A percentile compares a stretch with the other conserved stretches of the same genome.
Conservation (phyloP, 2,329 filamentous ascomycete species). For the Juglanconis oblonga region DNA sequence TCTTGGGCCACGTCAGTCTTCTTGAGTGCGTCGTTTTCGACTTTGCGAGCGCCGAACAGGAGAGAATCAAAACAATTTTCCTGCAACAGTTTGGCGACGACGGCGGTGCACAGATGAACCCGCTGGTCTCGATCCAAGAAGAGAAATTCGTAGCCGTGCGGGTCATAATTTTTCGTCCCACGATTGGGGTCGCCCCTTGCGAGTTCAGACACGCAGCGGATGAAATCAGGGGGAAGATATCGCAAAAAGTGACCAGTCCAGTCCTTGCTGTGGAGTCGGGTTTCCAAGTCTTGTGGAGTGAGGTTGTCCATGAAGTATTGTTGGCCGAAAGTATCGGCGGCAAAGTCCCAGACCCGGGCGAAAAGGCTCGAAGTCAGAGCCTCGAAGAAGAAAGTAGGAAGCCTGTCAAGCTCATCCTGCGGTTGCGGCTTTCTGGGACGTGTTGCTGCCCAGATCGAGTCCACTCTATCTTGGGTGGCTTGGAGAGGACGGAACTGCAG, state of each 20-base stretch:
- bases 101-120: conserved; percentile 31
- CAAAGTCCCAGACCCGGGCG: conserved; percentile 14
- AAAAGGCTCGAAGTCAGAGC: conserved; percentile 10
- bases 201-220: conserved; percentile 12
- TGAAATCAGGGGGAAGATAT: conserved; percentile 12
- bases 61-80: conserved; percentile 36
- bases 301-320: background rate
- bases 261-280: background rate
- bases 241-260: conserved; percentile 12
- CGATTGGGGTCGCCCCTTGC: conserved; percentile 13
- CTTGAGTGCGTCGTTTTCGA: conserved; percentile 26
- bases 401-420: conserved; percentile 4
- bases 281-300: background rate
- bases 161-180: background rate
- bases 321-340: conserved; percentile 11
- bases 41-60: conserved; percentile 35
- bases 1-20: conserved; percentile 10
- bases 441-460: background rate
- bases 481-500: conserved; percentile 5
- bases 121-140: conserved; percentile 10
- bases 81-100: conserved; percentile 37
- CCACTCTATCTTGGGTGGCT: background rate
- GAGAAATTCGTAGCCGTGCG: conserved; percentile 12
- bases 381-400: conserved; percentile 17
- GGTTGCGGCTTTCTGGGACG: conserved; percentile 2